Base-by-base conservation (phyloP, 1,284 basidiomycete genomes). In the Leccinum subrobustum region DNA sequence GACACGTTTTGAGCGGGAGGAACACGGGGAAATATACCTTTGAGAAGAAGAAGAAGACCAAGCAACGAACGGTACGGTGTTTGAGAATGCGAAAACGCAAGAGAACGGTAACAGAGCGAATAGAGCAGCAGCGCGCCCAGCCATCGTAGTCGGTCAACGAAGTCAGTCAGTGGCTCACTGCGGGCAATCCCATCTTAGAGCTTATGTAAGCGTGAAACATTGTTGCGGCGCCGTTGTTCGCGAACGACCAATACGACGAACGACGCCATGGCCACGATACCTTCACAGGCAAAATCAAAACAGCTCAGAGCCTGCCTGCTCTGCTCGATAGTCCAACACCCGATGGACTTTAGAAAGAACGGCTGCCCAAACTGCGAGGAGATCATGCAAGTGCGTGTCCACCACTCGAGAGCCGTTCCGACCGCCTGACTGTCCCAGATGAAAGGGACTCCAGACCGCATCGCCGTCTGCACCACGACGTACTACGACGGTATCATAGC, bases 341-440 rank as follows among this genome's bases (percentile, higher is more conserved):
- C 93, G 0, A 80, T 82, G 59, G 96, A 98, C 67, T 99, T 98
- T 73, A 80, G 89, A 57, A 86, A 86, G 65, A 79, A 82, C 51
- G 96, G 96, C 3, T 99, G 96, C 73, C 96, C 96, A 42, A 99
- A 99, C 73, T 99, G 96, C 75, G 96, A 99, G 70, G 92, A 96
- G 68, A 83, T 96, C 66, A 86, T 98, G 74, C 91, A 96, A 80
- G 96, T 95, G 53, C 56, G 78, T 62, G 2, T 42, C 35, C 25
- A 31, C 55, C 6, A 14, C 6, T 18, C 29, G 11, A 42, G 31
- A 20, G 18, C 12, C 18, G 37, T 44, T 23, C 31, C 14, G 33
- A 51, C 48, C 35, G n/a, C 4, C 47, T 44, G 8, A 51, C 12
- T 4, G 20, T 29, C 59, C 18, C 48, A 98, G 95, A 92, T 98